These are phyloP conservation scores for Knufia fluminis DNA, from an alignment of 2,329 filamentous ascomycete genomes.

Conservation along the genomic window DNA sequence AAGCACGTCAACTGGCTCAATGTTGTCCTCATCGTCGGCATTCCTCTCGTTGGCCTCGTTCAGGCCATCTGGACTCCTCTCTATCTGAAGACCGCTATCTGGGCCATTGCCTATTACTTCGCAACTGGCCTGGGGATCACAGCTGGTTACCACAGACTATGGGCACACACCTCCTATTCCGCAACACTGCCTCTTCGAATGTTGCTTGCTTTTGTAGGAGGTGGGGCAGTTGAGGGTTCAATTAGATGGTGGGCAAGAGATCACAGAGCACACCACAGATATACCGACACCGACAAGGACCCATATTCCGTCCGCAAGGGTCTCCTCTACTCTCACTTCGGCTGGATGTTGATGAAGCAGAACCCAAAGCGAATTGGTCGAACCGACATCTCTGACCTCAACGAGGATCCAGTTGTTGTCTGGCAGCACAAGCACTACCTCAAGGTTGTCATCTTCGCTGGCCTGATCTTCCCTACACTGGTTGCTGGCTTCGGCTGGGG, in stretches of 20 bases:
- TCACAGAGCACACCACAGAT: constrained; percentile 81
- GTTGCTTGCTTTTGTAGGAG: constrained; percentile 71
- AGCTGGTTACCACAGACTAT: constrained; percentile 71
- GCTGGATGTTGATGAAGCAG: constrained; percentile 91
- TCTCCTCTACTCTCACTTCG: constrained; percentile 71
- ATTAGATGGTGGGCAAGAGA: constrained; percentile 83
- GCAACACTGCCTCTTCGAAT: constrained; percentile 66
- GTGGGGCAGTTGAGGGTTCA: constrained; percentile 75
- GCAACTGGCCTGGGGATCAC: constrained; percentile 73
- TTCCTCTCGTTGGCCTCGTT: constrained; percentile 65
- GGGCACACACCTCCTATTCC: constrained; percentile 79
- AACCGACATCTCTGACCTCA: constrained; percentile 79
- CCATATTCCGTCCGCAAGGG: constrained; percentile 87
- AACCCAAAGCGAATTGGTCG: constrained; percentile 82
- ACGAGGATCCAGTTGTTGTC: constrained; percentile 74
- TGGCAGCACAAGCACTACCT: constrained; percentile 85
- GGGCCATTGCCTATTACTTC: constrained; percentile 71
- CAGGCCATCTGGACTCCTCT: constrained; percentile 71
- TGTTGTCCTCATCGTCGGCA: constrained; percentile 65
- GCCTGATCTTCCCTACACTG: constrained; percentile 62
- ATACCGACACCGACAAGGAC: constrained; percentile 87
- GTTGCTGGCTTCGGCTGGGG: constrained; percentile 71
- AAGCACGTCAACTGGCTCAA: constrained; percentile 94
- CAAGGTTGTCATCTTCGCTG: constrained; percentile 69
- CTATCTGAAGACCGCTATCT: constrained; percentile 60